Evolutionary conservation across 1,284 basidiomycete species (phyloP).

Genomic region (Xerocomus nothofagi): DNA sequence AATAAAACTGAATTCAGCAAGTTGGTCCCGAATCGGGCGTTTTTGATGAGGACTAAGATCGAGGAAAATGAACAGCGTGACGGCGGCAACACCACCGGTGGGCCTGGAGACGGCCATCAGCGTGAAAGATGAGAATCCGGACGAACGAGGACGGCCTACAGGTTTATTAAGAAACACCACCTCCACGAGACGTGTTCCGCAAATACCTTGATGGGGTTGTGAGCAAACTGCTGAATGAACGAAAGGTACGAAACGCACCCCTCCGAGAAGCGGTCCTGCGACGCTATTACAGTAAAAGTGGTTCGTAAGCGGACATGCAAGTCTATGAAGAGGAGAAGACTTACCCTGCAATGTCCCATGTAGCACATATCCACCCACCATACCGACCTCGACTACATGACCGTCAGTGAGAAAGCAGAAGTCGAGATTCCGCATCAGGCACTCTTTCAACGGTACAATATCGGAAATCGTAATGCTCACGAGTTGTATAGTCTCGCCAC

Average conservation of each 20-base stretch:
- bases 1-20: slow-evolving; percentile 47
- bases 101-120: slow-evolving; percentile 47
- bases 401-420: slow-evolving; percentile 3
- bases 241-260: slow-evolving; percentile 32
- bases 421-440: slow-evolving; percentile 27
- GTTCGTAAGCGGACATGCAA: slow-evolving; percentile 5
- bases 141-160: no score
- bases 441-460: slow-evolving; percentile 77
- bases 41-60: slow-evolving; percentile 36
- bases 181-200: slow-evolving; percentile 73
- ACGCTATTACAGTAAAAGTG: slow-evolving; percentile 48
- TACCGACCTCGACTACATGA: slow-evolving; percentile 68
- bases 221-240: no score
- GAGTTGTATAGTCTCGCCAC: slow-evolving; percentile 70
- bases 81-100: slow-evolving; percentile 71
- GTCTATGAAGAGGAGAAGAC: slow-evolving; percentile 38
- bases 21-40: slow-evolving; percentile 34
- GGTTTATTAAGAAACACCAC: slow-evolving; percentile 78
- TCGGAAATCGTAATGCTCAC: slow-evolving; percentile 79
- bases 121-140: not conserved
- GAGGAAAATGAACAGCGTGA: slow-evolving; percentile 49
- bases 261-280: slow-evolving; percentile 73
- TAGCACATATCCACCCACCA: slow-evolving; percentile 70
- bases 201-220: slow-evolving; percentile 55
- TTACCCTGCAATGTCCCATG: slow-evolving; percentile 63